Evolutionary conservation across 2,329 filamentous ascomycete genomes (phyloP).

Genomic region (Colletotrichum incanum): DNA sequence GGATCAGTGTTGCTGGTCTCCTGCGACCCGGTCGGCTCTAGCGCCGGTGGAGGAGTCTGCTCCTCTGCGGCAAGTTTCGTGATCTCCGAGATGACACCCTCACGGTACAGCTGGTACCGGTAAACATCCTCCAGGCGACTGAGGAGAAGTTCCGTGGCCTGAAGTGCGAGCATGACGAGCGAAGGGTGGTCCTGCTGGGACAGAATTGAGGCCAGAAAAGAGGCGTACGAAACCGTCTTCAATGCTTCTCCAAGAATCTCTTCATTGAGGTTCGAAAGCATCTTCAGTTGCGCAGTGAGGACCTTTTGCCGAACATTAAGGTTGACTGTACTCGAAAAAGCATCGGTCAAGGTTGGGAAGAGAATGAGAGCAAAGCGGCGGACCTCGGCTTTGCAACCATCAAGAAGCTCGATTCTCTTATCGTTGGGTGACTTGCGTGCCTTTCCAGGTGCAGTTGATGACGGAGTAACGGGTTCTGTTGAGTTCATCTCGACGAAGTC

Average conservation of each 20-base stretch:
- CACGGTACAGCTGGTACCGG: conserved; percentile 95
- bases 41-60: conserved; percentile 49
- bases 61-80: conserved; percentile 78
- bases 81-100: conserved; percentile 95
- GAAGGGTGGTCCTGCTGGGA: conserved; percentile 95
- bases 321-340: conserved; percentile 98
- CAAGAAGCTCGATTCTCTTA: conserved; percentile 85
- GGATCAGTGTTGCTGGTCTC: conserved; percentile 23
- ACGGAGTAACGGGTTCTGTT: conserved; percentile 58
- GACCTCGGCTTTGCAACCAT: conserved; percentile 88
- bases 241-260: conserved; percentile 88
- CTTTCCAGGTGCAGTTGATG: conserved; percentile 59
- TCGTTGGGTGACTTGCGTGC: conserved; percentile 76
- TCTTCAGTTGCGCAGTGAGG: conserved; percentile 94
- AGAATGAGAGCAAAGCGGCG: conserved; percentile 94
- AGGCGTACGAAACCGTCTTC: conserved; percentile 92
- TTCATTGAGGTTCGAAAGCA: conserved; percentile 94
- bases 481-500: conserved; percentile 63
- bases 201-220: conserved; percentile 93
- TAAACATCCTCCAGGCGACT: conserved; percentile 90
- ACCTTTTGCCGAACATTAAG: conserved; percentile 95
- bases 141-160: conserved; percentile 90
- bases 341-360: conserved; percentile 94
- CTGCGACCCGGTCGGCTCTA: conserved; percentile 48
- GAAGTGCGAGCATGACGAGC: conserved; percentile 87